Percentiles rank a stretch among this genome's conserved stretches.
Conservation (phyloP, 1,284 basidiomycete genomes). For the Caloboletus firmus region DNA sequence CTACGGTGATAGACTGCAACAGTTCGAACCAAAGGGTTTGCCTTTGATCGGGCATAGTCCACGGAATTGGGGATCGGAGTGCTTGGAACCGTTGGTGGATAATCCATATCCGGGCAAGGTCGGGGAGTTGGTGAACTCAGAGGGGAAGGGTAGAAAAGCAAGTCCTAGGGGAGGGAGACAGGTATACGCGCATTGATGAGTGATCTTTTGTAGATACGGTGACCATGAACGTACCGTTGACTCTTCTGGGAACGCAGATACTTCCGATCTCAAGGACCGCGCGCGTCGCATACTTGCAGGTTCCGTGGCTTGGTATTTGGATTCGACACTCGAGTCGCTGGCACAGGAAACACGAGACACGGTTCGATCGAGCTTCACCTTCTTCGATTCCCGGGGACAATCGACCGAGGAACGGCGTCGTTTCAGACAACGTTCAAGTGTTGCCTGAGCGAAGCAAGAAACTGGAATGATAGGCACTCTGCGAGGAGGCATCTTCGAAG, state of each 20-base stretch:
- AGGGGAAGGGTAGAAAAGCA: conserved; percentile 10
- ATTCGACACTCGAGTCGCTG: background rate
- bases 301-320: conserved; percentile 21
- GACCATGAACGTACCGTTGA: conserved; percentile 13
- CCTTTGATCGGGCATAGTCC: conserved; percentile 26
- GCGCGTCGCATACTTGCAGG: conserved; percentile 35
- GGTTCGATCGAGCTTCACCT: conserved; percentile 14
- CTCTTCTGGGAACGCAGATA: conserved; percentile 10
- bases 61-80: conserved; percentile 31
- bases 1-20: conserved; percentile 5
- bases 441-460: background rate
- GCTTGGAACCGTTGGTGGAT: conserved; percentile 22
- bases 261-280: conserved; percentile 25
- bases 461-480: background rate
- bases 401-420: conserved; percentile 15
- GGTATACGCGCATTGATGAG: conserved; percentile 6
- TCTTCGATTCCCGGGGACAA: conserved; percentile 16
- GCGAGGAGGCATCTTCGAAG: background rate
- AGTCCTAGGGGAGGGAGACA: conserved; percentile 6
- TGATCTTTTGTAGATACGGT: background rate
- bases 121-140: background rate
- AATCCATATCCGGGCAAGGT: background rate
- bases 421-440: conserved; percentile 12
- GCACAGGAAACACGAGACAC: conserved; percentile 1
- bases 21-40: conserved; percentile 29